Base-by-base conservation (phyloP, 306 rosid genomes). In the Gleditsia sinensis region DNA sequence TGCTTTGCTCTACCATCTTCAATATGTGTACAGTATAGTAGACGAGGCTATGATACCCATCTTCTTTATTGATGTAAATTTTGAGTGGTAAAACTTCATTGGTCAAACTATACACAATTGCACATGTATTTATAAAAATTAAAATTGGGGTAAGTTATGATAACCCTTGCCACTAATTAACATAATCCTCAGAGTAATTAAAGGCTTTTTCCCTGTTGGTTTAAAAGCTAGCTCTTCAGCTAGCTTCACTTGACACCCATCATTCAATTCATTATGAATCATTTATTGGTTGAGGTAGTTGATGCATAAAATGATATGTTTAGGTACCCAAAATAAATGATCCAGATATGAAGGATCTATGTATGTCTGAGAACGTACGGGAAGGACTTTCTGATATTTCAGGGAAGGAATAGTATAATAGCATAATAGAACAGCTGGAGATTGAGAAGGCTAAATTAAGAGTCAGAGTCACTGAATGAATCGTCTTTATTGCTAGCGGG, bases 401-500 rank as follows among this genome's bases (percentile, higher is more conserved):
- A 69, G 10, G 20, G 49, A 39, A 33, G 40, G 24, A 36, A 27
- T 64, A 55, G 54, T 28, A 67, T 23, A 62, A 42, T 45, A 73
- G 75, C 21, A 61, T 21, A 59, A 25, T 34, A 67, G 64, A 67
- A 74, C 61, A 60, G 66, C 72, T 75, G 72, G 78, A 50, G 50
- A 61, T 2, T 86, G 81, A 84, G 86, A 24, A 51, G 45, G 46
- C 69, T 63, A 69, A 53, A 21, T 21, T 56, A 68, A 64, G 78
- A 70, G 82, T 75, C 84, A 51, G 50, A 63, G 48, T 80, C 86
- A 75, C 36, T 56, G 69, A 80, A 77, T 70, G 72, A 77, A 56
- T 30, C 53, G 61, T 75, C 80, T 86, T 78, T 55, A 83, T 68
- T 57, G 78, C 59, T 6, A 23, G 84, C 56, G 83, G 93, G 91